phyloP scores from a whole-genome alignment of 129 eudicot genomes.

The Lonicera japonica region DNA sequence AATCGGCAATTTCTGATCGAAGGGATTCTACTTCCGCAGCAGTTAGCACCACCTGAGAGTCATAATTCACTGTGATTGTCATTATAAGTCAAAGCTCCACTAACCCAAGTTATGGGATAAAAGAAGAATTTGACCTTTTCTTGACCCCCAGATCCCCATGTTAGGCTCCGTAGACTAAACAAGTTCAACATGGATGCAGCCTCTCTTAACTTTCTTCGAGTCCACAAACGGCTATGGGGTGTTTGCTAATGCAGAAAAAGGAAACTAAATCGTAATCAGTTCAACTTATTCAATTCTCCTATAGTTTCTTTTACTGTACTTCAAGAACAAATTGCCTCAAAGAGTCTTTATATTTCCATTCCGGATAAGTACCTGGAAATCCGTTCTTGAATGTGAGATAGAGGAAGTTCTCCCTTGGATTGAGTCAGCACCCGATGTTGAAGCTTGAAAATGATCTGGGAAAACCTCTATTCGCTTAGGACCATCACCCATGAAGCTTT shows the following conservation, averaged over 20 bases:
- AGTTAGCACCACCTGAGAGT: slow-evolving; percentile 60
- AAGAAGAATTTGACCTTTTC: slow-evolving; percentile 51
- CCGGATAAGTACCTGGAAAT: slow-evolving; percentile 36
- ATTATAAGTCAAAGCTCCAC: background rate
- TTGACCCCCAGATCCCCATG: slow-evolving; percentile 61
- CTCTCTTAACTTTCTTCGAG: slow-evolving; percentile 52
- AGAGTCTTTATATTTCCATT: background rate
- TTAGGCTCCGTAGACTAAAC: slow-evolving; percentile 49
- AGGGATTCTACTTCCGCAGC: slow-evolving; percentile 70
- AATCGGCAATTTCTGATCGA: slow-evolving; percentile 62
- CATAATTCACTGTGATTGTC: background rate
- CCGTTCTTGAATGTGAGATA: slow-evolving; percentile 17
- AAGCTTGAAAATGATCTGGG: slow-evolving; percentile 65
- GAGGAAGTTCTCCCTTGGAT: slow-evolving; percentile 27
- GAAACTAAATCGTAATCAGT: slow-evolving; percentile 20
- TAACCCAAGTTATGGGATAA: background rate
- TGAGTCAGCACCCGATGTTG: slow-evolving; percentile 44
- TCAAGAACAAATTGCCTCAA: slow-evolving; percentile 1
- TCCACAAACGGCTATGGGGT: slow-evolving; percentile 37
- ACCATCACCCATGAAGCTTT: slow-evolving; percentile 81
- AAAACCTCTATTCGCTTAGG: slow-evolving; percentile 65
- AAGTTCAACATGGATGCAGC: slow-evolving; percentile 73
- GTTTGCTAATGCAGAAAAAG: slow-evolving; percentile 50
- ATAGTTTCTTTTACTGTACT: background rate
- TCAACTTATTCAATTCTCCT: background rate